phyloP scores from a whole-genome alignment of 495 filamentous ascomycete genomes.

The Podospora appendiculata region DNA sequence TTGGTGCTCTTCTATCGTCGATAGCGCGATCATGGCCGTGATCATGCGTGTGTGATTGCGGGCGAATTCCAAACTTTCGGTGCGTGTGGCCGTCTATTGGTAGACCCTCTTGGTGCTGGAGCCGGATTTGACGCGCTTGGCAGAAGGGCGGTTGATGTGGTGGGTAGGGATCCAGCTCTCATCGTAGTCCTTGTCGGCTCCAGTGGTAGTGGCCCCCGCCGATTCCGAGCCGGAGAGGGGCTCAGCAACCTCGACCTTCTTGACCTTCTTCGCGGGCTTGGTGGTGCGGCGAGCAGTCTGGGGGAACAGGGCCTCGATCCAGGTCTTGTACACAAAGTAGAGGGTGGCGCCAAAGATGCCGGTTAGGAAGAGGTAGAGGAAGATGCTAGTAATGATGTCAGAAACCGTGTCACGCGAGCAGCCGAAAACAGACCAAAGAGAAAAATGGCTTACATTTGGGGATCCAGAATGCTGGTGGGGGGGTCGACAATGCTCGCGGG shows the following conservation, averaged over 20 bases:
- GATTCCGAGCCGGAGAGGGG: conserved; percentile 61
- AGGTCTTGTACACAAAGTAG: conserved; percentile 98
- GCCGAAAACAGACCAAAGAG: not conserved
- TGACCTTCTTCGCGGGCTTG: conserved; percentile 46
- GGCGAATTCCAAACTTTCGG: too few relatives aligned
- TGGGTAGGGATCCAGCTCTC: conserved; percentile 92
- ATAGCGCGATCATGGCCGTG: too few relatives aligned
- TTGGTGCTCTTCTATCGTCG: too few relatives aligned
- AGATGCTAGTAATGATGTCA: conserved; percentile 54
- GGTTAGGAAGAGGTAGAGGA: conserved; percentile 91
- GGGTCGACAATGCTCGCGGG: conserved; percentile 87
- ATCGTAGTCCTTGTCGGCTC: conserved; percentile 66
- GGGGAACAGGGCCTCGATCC: conserved; percentile 93
- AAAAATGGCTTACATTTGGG: conserved; percentile 69
- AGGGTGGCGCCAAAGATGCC: conserved; percentile 66
- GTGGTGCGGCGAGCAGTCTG: conserved; percentile 72
- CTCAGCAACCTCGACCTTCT: conserved; percentile 52
- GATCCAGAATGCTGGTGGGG: conserved; percentile 88
- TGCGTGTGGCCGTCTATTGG: too few relatives aligned
- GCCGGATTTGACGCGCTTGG: conserved; percentile 70
- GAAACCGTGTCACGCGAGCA: not conserved
- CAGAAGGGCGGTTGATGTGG: conserved; percentile 81
- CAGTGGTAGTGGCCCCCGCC: conserved; percentile 60
- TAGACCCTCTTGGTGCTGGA: conserved; percentile 42
- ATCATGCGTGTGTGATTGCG: too few relatives aligned